Base-by-base conservation (phyloP, 805 yeast species). In the Kodamaea nitidulidarum region DNA sequence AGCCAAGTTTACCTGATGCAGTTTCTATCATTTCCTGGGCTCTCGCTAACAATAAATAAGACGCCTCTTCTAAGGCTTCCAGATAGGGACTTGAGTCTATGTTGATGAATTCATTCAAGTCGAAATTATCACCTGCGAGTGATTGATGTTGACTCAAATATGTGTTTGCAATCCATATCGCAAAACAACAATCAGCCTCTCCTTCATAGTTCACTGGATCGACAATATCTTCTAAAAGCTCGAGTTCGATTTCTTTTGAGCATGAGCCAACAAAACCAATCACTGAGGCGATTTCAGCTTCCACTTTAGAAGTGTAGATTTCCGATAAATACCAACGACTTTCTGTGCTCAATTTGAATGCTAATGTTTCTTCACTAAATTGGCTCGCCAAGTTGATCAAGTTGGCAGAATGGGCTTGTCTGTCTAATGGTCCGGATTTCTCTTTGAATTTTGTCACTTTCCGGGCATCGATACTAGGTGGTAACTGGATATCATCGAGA, bases 11-110 rank as follows among this genome's bases (percentile, higher is more conserved):
- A 3, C 38, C 43, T 4, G 68, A 50, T 1, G 60, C 40, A 3
- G 59, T 58, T 26, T 69, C 71, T 3, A 76, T 51, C 2, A 76
- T 38, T 1, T 62, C 66, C 40, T 68, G 73, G 0, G 81, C 66
- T 34, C 54, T 56, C 14, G 52, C 53, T 44, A 66, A 49, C 4
- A 65, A 39, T 24, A 64, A 40, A 32, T 63, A 67, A 2, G 52
- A 45, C 3, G 55, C 36, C 38, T 67, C 70, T 17, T 55, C 62
- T 1, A 30, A 14, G 4, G 39, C 31, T 2, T 48, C 40, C 7
- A 22, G 36, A 18, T 32, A 43, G 5, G 47, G 39, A 4, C 47
- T 56, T 8, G 46, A 58, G 14, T 56, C 69, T 44, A 61, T 15
- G 3, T 39, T 27, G 9, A 47, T 39, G 18, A 46, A 46, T 21